phyloP scores from a whole-genome alignment of 169 alveolate genomes.

The Miamiensis avidus region DNA sequence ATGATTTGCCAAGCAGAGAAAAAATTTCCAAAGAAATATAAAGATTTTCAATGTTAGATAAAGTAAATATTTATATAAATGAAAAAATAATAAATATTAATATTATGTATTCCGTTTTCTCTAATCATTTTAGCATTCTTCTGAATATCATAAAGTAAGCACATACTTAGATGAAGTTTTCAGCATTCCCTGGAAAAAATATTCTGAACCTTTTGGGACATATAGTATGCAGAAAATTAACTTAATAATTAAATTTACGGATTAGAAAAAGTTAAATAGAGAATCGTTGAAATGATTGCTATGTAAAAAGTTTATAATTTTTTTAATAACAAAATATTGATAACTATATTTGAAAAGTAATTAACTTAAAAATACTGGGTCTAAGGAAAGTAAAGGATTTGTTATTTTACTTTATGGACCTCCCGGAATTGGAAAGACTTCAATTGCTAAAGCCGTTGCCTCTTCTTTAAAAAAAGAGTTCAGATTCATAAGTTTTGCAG shows the following conservation, averaged over 20 bases:
- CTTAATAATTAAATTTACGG: constrained; percentile 59
- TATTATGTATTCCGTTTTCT: no score
- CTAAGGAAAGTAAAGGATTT: constrained; percentile 57
- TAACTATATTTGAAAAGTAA: constrained; percentile 5
- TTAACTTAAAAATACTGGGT: constrained; percentile 52
- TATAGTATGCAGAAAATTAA: constrained; percentile 43
- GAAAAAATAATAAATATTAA: no score
- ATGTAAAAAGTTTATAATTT: constrained; percentile 1
- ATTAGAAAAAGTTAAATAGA: constrained; percentile 60
- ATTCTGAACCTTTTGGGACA: constrained; percentile 68
- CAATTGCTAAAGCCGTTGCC: constrained; percentile 71
- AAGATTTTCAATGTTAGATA: constrained; percentile 35
- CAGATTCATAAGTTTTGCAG: constrained; percentile 69
- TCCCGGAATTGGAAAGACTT: constrained; percentile 81
- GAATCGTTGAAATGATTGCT: constrained; percentile 74
- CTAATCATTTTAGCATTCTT: neutral
- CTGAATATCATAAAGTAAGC: constrained; percentile 35
- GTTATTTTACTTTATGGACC: constrained; percentile 70
- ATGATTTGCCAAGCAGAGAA: constrained; percentile 36
- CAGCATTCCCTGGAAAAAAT: constrained; percentile 67
- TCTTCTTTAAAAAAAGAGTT: constrained; percentile 60
- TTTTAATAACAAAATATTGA: no score
- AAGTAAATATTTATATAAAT: neutral
- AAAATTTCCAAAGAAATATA: constrained; percentile 36
- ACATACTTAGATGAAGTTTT: constrained; percentile 66